Evolutionary conservation across 176 grass and related monocot species (phyloP), one percentile per base, ranked within the genome.

Genomic region (Aegilops bicornis): DNA sequence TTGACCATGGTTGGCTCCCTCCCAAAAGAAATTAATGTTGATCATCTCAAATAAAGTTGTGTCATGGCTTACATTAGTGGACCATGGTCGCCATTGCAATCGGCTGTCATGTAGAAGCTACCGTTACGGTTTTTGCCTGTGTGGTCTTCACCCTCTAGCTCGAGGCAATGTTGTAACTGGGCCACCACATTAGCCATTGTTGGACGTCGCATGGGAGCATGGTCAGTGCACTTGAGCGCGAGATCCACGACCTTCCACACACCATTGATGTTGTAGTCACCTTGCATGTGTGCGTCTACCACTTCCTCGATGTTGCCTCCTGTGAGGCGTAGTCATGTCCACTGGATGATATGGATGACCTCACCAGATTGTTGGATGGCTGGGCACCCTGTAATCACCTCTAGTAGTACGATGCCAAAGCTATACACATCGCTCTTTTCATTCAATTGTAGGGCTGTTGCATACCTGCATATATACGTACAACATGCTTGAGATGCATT

Each of bases 391-490:
- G 87, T 90, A 39, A 88, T 13, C 8, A 90, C 4, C 87, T 92
- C 83, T 8, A 94, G 30, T 10, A 92, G 80, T 8, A 95, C 82
- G 0, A 95, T 68, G 4, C 87, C 92, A 2, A 95, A 95, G 48
- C 92, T 95, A 15, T 95, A 92, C 17, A 90, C 92, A 3, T 94
- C 92, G 2, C 87, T 91, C 58, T 89, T 92, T 16, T 25, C 63
- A 0, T 83, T 91, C 13, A 67, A 32, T n/a, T 69, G 84, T 3
- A 20, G 10, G 6, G 69, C 67, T 10, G 42, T 22, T 0, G 73
- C n/a, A 12, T 89, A 91, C 91, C 64, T 66, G 5, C 25, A 54
- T 50, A 14, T 1, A 50, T 50, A 50, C 39, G 2, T 40, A 40
- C 39, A 40, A 40, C 39, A 15, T 54, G 16, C 5, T 0, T 43